phyloP scores from a whole-genome alignment of 2,329 filamentous ascomycete genomes.

The Trichophyton mentagrophytes region DNA sequence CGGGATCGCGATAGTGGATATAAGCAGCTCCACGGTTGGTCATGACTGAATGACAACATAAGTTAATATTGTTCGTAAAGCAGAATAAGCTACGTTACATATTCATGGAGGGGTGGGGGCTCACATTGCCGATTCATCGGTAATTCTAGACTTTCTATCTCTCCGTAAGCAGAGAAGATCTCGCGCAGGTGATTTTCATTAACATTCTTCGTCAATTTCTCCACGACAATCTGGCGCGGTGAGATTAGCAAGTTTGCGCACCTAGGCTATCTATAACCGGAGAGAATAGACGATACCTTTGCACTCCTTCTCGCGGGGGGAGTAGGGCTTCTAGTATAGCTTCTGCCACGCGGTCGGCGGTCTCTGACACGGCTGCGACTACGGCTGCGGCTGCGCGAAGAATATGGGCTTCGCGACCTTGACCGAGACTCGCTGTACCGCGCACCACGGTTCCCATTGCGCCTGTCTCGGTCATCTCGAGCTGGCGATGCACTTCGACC shows the following conservation, averaged over 20 bases:
- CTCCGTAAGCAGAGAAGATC: conserved; percentile 81
- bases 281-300: conserved; percentile 19
- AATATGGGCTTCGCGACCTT: conserved; percentile 13
- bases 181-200: conserved; percentile 78
- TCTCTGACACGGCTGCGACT: conserved; percentile 26
- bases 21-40: conserved; percentile 90
- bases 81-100: not conserved
- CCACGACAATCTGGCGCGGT: conserved; percentile 68
- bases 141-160: conserved; percentile 75
- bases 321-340: conserved; percentile 25
- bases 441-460: conserved; percentile 17
- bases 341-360: conserved; percentile 28
- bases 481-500: not conserved
- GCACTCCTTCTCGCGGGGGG: conserved; percentile 21
- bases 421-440: conserved; percentile 12
- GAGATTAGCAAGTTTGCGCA: not conserved
- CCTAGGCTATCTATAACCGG: not conserved
- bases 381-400: conserved; percentile 27
- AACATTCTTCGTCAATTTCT: conserved; percentile 90
- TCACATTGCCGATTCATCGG: conserved; percentile 77
- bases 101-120: not conserved
- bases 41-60: conserved; percentile 45
- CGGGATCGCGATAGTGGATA: conserved; percentile 65
- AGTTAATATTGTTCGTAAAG: not conserved
- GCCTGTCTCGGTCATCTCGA: conserved; percentile 4